A percentile compares a stretch with the other conserved stretches of the same genome.
Evolutionary conservation across 2,329 filamentous ascomycete genomes (phyloP).

Genomic region (Arthrobotrys entomopaga): DNA sequence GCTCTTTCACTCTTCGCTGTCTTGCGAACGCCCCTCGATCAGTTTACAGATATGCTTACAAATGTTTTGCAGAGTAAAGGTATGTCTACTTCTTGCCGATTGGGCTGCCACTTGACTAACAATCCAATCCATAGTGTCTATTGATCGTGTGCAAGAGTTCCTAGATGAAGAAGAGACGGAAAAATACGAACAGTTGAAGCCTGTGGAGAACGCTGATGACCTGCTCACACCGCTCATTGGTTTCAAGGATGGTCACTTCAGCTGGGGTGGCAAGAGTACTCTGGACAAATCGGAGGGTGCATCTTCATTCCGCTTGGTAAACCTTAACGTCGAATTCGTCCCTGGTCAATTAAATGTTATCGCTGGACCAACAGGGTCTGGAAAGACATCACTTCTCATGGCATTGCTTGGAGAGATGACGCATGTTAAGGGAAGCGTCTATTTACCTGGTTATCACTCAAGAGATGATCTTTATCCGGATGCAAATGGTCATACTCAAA

Average conservation of each 20-base stretch:
- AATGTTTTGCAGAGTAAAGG: conserved; percentile 93
- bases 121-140: conserved; percentile 71
- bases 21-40: conserved; percentile 89
- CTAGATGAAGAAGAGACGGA: conserved; percentile 92
- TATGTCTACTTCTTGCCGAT: conserved; percentile 10
- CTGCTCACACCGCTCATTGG: conserved; percentile 80
- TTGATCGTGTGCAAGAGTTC: conserved; percentile 96
- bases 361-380: conserved; percentile 89
- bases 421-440: conserved; percentile 79
- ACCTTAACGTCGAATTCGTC: conserved; percentile 82
- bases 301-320: conserved; percentile 79
- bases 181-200: conserved; percentile 85
- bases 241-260: conserved; percentile 83
- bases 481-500: conserved; percentile 86
- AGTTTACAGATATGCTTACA: conserved; percentile 97
- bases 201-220: conserved; percentile 71
- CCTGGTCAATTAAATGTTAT: conserved; percentile 91
- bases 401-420: conserved; percentile 97
- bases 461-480: conserved; percentile 85
- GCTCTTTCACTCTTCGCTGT: conserved; percentile 95
- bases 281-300: conserved; percentile 68
- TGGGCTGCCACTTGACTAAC: conserved; percentile 1
- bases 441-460: conserved; percentile 83
- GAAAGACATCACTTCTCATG: conserved; percentile 96
- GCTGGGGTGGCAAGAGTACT: conserved; percentile 77